Base-by-base conservation (phyloP, 106 monocot species). In the Dendrobium chrysotoxum region DNA sequence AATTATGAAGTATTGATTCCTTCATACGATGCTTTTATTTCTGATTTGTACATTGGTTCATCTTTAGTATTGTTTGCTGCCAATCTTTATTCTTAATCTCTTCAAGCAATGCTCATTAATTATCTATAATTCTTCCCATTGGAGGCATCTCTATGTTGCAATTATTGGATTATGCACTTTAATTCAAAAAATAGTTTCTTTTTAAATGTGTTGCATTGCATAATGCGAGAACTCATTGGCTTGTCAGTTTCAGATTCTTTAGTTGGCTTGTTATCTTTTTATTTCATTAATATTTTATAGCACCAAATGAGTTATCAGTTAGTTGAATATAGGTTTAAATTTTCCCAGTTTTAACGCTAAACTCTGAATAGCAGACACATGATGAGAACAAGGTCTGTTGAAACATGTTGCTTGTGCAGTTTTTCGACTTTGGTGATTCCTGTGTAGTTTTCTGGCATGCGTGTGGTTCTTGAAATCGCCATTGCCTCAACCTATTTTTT, bases 1-100 rank as follows among this genome's bases (percentile, higher is more conserved):
- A 98, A 98, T 77, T 98, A 98, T 81, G 98, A 98, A 95, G 98
- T 98, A 82, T 23, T 28, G 3, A 38, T 17, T 30, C 61, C 17
- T 18, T 44, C 20, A 41, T 70, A 65, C 21, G 35, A 70, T 70
- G 8, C 16, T 70, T 70, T 70, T 16, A 31, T 15, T 15, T 70
- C 26, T 70, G 28, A 70, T 35, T 70, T 35, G 11, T 70, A 31
- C 31, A 70, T 70, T 13, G 5, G 13, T 70, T 35, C 15, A 70
- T 70, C 70, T 35, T 16, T 35, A 31, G 31, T 35, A 70, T 70
- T 70, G 28, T 70, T 31, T 70, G 26, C 57, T 57, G 57, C 57
- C 1, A 65, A 65, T 26, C 25, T 65, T 7, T 9, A n/a, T 11
- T 26, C 26, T 5, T 35, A 35, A 8, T 31, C 35, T 3, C 35